phyloP scores from a whole-genome alignment of 306 rosid genomes.

The Pyrus communis region DNA sequence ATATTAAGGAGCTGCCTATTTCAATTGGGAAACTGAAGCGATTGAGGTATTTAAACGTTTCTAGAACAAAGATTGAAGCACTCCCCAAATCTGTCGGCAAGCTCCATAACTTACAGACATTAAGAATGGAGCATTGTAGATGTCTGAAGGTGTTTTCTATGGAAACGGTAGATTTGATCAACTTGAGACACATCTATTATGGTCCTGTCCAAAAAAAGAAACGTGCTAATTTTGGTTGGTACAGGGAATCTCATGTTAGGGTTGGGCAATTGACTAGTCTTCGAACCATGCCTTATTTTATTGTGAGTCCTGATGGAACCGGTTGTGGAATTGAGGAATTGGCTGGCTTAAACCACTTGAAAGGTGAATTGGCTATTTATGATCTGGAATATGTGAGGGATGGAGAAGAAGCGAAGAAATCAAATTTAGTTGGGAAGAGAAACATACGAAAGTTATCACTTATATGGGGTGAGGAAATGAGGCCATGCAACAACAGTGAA shows the following conservation, averaged over 20 bases:
- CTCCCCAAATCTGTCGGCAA: background rate
- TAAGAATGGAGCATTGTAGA: background rate
- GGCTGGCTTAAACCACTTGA: background rate
- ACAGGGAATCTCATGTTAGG: background rate
- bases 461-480: background rate
- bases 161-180: background rate
- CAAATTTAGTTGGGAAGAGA: background rate
- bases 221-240: background rate
- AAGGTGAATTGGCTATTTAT: no score
- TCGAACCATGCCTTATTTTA: background rate
- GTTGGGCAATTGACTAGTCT: background rate
- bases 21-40: no score
- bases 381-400: background rate
- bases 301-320: no score
- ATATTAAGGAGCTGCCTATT: no score
- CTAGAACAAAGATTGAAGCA: background rate
- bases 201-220: background rate
- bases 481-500: background rate
- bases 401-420: background rate
- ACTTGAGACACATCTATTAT: background rate
- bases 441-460: background rate
- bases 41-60: background rate
- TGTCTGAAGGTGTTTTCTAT: background rate
- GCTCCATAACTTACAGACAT: no score
- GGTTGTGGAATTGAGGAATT: background rate